These are phyloP conservation scores for Pulveroboletus ravenelii DNA, from an alignment of 768 basidiomycete species.

Conservation along the genomic window DNA sequence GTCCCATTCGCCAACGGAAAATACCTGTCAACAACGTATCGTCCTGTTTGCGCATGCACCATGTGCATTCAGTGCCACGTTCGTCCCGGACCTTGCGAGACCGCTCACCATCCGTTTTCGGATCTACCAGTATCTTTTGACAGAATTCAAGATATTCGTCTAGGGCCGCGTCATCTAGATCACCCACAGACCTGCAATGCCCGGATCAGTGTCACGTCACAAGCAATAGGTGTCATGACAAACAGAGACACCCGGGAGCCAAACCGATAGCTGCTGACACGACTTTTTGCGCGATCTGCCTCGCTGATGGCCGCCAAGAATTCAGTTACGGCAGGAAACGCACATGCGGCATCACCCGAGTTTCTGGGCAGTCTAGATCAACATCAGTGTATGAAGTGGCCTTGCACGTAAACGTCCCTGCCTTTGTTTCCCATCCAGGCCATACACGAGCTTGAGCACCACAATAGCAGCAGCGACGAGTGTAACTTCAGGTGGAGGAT, in stretches of 20 bases:
- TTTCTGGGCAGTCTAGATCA: conserved; percentile 40
- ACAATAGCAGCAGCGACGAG: conserved; percentile 58
- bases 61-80: conserved; percentile 11
- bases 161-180: conserved; percentile 46
- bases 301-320: conserved; percentile 42
- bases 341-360: conserved; percentile 53
- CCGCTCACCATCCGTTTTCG: conserved; percentile 24
- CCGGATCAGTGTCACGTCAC: conserved; percentile 4
- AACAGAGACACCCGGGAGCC: conserved; percentile 44
- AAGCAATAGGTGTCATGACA: conserved; percentile 22
- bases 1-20: conserved; percentile 34
- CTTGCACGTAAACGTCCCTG: conserved; percentile 24
- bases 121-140: conserved; percentile 44
- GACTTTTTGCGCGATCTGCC: conserved; percentile 33
- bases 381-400: conserved; percentile 9
- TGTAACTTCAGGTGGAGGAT: conserved; percentile 62
- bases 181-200: conserved; percentile 45
- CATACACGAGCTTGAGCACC: conserved; percentile 81
- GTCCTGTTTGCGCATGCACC: conserved; percentile 15
- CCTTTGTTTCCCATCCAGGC: conserved; percentile 68
- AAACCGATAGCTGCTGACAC: conserved; percentile 35
- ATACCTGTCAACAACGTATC: conserved; percentile 33
- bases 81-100: conserved; percentile 9
- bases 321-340: conserved; percentile 48
- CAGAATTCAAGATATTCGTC: conserved; percentile 69